These are phyloP conservation scores for Stropharia rugosoannulata DNA, from an alignment of 768 basidiomycete genomes.

Conservation along the genomic window DNA sequence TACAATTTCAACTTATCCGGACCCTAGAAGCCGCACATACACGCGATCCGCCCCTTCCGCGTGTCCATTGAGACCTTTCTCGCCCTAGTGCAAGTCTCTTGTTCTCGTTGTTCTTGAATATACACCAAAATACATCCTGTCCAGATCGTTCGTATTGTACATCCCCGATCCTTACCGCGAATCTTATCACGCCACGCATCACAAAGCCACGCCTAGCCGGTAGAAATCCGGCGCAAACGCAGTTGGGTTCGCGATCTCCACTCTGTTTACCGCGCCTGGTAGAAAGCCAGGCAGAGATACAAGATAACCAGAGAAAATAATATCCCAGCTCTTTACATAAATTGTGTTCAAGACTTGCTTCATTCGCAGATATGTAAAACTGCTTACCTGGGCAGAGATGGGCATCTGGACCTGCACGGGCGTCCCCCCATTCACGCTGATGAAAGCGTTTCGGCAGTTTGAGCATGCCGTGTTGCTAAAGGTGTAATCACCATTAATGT, in stretches of 20 bases:
- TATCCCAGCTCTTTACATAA: conserved; percentile 42
- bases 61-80: too few species aligned
- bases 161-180: not conserved
- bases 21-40: too few species aligned
- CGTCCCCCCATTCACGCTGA: conserved; percentile 45
- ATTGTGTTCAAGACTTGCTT: not conserved
- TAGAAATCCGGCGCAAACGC: conserved; percentile 43
- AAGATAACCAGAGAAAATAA: conserved; percentile 37
- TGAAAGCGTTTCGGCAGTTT: conserved; percentile 45
- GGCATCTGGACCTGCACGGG: conserved; percentile 45
- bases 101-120: too few species aligned
- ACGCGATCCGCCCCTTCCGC: too few species aligned
- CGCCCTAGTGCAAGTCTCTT: too few species aligned
- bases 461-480: conserved; percentile 45
- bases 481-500: conserved; percentile 45
- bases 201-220: conserved; percentile 36
- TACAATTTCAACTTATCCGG: too few species aligned
- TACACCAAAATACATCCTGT: too few species aligned
- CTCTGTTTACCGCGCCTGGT: conserved; percentile 42
- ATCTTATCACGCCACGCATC: not conserved
- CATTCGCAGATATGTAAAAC: not conserved
- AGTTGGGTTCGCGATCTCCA: conserved; percentile 42
- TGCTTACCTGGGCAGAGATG: conserved; percentile 43
- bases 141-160: not conserved
- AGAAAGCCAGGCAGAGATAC: conserved; percentile 42